Percentiles rank a stretch among this genome's conserved stretches.
Evolutionary conservation across 2,329 filamentous ascomycete genomes (phyloP).

Genomic region (Xylaria sp.): DNA sequence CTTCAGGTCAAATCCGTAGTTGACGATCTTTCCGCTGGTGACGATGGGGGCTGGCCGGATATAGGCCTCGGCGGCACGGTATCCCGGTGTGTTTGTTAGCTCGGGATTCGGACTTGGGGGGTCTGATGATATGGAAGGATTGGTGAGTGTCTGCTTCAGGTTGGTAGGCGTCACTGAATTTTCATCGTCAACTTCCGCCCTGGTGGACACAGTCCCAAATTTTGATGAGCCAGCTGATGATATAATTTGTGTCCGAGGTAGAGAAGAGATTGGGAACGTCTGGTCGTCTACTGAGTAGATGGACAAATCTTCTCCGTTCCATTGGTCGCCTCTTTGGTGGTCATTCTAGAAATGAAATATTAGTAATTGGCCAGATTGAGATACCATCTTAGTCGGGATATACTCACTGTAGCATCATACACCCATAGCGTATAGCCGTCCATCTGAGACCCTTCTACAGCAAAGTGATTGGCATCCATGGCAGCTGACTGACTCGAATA

Average conservation of each 20-base stretch:
- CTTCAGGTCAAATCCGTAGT: constrained; percentile 82
- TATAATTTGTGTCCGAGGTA: constrained; percentile 50
- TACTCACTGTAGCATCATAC: constrained; percentile 72
- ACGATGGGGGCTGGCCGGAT: constrained; percentile 82
- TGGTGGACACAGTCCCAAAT: constrained; percentile 43
- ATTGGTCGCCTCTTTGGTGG: constrained; percentile 88
- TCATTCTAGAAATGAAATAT: constrained; percentile 64
- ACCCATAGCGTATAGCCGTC: constrained; percentile 92
- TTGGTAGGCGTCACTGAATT: constrained; percentile 74
- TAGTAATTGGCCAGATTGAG: constrained; percentile 27
- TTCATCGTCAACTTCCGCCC: constrained; percentile 56
- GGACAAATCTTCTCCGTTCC: constrained; percentile 97
- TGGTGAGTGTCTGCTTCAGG: constrained; percentile 73
- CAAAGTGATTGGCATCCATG: constrained; percentile 96
- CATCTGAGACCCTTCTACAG: constrained; percentile 79
- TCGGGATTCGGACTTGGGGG: constrained; percentile 59
- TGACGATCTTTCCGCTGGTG: constrained; percentile 72
- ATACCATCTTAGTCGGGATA: background rate
- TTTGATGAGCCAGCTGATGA: constrained; percentile 55
- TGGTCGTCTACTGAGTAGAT: constrained; percentile 87
- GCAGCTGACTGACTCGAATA: constrained; percentile 91
- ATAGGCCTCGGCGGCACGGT: constrained; percentile 90
- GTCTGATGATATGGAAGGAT: constrained; percentile 67
- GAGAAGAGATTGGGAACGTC: constrained; percentile 57
- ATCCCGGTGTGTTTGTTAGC: constrained; percentile 70